Conservation (phyloP, 2,329 filamentous ascomycete genomes). For the Rosellinia necatrix region DNA sequence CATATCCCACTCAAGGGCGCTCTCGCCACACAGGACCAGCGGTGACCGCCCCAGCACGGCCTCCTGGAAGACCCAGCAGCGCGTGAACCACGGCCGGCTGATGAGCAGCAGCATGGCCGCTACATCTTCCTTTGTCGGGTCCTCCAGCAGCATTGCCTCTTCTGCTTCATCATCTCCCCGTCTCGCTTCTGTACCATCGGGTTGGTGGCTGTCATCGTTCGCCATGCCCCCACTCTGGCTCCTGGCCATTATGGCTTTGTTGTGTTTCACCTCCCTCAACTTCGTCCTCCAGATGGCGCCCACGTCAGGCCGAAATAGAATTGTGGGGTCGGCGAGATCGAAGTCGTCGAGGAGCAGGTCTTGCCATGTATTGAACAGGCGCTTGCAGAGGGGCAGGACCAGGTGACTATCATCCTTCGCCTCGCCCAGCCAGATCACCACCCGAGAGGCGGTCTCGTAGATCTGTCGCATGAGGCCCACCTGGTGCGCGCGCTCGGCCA, state of each 20-base stretch:
- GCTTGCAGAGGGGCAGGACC: not conserved
- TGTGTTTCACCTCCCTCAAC: not conserved
- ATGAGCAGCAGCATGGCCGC: not conserved
- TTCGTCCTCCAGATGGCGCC: not conserved
- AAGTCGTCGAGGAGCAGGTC: not conserved
- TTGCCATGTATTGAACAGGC: not conserved
- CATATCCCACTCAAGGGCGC: not conserved
- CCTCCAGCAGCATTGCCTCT: too few relatives aligned
- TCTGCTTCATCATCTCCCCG: not conserved
- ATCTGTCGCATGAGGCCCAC: not conserved
- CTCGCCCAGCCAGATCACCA: not conserved
- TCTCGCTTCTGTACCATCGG: not conserved
- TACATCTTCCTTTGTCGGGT: not conserved
- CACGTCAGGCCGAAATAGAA: not conserved
- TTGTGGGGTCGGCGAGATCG: not conserved
- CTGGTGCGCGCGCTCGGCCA: not conserved
- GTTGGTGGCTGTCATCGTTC: not conserved
- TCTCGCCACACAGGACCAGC: not conserved
- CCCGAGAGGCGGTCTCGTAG: not conserved
- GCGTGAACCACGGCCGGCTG: conserved; percentile 5
- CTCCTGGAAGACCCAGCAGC: conserved; percentile 12
- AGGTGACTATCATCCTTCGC: not conserved
- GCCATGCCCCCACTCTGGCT: not conserved
- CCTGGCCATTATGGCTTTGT: not conserved
- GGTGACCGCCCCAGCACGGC: not conserved